Evolutionary conservation across 768 basidiomycete species (phyloP), one percentile per base, ranked within the genome.

Genomic region (Lactarius evosmus): DNA sequence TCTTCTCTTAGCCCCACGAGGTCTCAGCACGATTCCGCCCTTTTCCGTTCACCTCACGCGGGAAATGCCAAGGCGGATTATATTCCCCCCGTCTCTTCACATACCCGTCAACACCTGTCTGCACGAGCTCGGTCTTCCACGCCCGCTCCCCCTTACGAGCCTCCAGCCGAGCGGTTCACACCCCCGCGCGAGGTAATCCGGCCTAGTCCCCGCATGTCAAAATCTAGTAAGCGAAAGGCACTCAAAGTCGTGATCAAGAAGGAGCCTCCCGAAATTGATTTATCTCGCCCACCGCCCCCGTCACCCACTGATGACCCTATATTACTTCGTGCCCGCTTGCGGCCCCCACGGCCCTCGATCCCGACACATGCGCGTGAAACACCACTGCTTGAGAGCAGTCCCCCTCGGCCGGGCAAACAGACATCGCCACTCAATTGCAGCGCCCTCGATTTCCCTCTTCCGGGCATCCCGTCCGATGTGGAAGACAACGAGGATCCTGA

Each of bases 231-330:
- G 68, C 80, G 74, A 71, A 79, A 73, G 67, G 65, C 62, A 38
- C 67, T 74, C 16, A 69, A 69, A 27, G 33, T 75, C 61, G 66
- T 68, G 41, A 71, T 75, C 63, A 92, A 91, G 79, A 82, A 77
- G 61, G 89, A 91, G 69, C 80, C 82, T 4, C 88, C 88, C 0
- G 82, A 83, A 19, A 77, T 89, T 66, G 83, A 89, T 69, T 74
- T 88, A 32, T 78, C 72, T 54, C 77, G 71, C 16, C 85, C 85
- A 4, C 79, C 84, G 69, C 91, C 90, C 0, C 78, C 88, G 0
- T 89, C 87, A 58, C 90, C 90, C 3, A 83, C 83, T 0, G 90
- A 92, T 40, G 90, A 92, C 69, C 90, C 90, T 0, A 72, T 92
- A 0, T 75, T 92, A 2, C 77, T 92, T 32, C 80, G 79, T 51